Conservation (phyloP, 176 grass and related monocot genomes). For the Raddia distichophylla region DNA sequence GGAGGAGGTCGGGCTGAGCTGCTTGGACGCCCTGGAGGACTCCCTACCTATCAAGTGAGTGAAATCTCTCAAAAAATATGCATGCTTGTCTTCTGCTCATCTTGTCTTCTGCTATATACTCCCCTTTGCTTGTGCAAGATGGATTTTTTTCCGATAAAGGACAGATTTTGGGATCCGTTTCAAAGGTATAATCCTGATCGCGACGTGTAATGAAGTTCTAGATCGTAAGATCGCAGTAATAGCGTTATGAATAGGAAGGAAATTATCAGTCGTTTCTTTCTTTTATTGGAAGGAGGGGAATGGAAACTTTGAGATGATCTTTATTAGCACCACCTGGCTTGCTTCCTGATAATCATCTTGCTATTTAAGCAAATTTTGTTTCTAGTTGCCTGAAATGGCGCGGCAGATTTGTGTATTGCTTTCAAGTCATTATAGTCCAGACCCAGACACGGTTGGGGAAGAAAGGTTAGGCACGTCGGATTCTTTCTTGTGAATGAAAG, state of each 20-base stretch:
- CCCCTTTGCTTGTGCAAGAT: slow-evolving; percentile 1
- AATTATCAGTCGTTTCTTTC: background rate
- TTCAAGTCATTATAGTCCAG: background rate
- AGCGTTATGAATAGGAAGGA: background rate
- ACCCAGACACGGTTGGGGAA: background rate
- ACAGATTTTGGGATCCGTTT: background rate
- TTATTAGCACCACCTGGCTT: background rate
- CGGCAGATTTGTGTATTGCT: background rate
- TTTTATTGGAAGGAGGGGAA: background rate
- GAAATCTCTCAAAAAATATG: slow-evolving; percentile 7
- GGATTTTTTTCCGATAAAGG: background rate
- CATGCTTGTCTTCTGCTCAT: background rate
- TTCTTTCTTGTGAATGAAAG: background rate
- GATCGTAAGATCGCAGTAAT: background rate
- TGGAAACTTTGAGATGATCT: background rate
- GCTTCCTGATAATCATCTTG: background rate
- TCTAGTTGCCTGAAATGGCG: background rate
- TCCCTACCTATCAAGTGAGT: slow-evolving; percentile 73
- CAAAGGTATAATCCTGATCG: background rate
- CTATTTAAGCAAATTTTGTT: background rate
- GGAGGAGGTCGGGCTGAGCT: slow-evolving; percentile 40
- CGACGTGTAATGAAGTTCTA: background rate
- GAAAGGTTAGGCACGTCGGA: background rate
- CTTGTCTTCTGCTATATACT: background rate
- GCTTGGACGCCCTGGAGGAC: slow-evolving; percentile 59